Conservation (phyloP, 768 basidiomycete species). For the Mycena galericulata region DNA sequence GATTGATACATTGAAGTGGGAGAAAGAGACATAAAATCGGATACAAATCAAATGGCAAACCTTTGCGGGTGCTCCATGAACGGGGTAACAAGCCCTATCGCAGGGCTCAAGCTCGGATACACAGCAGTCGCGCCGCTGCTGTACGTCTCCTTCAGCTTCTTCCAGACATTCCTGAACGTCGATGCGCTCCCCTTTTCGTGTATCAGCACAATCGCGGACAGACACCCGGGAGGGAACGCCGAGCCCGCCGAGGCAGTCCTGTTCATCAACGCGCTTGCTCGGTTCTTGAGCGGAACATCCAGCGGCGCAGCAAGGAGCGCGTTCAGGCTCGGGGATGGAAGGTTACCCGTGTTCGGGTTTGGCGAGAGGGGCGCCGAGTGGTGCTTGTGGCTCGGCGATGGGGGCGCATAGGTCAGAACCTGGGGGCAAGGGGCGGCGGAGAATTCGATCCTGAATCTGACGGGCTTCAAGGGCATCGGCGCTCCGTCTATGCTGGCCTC, state of each 20-base stretch:
- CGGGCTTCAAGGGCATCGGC: slow-evolving; percentile 72
- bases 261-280: slow-evolving; percentile 41
- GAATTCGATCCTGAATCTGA: slow-evolving; percentile 90
- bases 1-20: slow-evolving; percentile 12
- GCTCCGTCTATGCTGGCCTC: slow-evolving; percentile 55
- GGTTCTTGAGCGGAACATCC: slow-evolving; percentile 39
- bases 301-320: slow-evolving; percentile 39
- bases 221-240: slow-evolving; percentile 51
- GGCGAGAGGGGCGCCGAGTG: slow-evolving; percentile 37
- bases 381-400: slow-evolving; percentile 40
- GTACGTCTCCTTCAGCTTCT: slow-evolving; percentile 79
- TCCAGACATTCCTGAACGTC: slow-evolving; percentile 84
- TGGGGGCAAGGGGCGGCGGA: slow-evolving; percentile 32
- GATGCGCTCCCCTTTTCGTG: slow-evolving; percentile 94
- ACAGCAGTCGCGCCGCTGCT: slow-evolving; percentile 45
- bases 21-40: background rate
- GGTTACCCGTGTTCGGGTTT: slow-evolving; percentile 30
- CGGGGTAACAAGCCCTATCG: slow-evolving; percentile 52
- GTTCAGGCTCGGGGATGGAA: slow-evolving; percentile 28
- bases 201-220: slow-evolving; percentile 79
- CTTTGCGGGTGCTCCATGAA: slow-evolving; percentile 57
- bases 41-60: slow-evolving; percentile 42
- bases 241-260: slow-evolving; percentile 37
- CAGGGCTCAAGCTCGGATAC: slow-evolving; percentile 55
- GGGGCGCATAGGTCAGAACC: slow-evolving; percentile 6